Evolutionary conservation across 306 rosid species (phyloP).

Genomic region (Oemleria cerasiformis): DNA sequence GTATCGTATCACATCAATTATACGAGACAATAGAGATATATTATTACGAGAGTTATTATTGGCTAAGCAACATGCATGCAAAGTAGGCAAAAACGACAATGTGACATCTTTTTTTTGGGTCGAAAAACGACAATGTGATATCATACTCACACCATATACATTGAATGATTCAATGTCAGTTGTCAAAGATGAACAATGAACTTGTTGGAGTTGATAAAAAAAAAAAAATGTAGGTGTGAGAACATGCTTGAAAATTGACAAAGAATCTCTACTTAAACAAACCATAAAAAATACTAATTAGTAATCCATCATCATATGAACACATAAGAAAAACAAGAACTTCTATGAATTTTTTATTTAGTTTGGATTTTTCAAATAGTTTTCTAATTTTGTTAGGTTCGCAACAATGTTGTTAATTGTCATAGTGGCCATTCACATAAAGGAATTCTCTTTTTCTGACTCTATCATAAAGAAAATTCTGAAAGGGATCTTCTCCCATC

Average conservation of each 20-base stretch:
- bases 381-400: not conserved
- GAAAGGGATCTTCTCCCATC: not conserved
- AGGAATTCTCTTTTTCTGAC: no score
- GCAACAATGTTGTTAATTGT: not conserved
- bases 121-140: no score
- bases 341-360: no score
- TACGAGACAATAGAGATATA: no score
- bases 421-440: not conserved
- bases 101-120: no score
- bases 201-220: no score
- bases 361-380: not conserved
- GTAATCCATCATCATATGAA: not conserved
- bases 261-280: constrained; percentile 11
- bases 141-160: not conserved
- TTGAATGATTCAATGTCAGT: not conserved
- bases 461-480: not conserved
- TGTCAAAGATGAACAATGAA: not conserved
- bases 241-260: constrained; percentile 7
- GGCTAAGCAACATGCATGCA: not conserved
- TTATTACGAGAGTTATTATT: no score
- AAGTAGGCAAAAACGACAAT: not conserved
- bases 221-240: not conserved
- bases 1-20: no score
- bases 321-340: not conserved
- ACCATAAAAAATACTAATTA: not conserved